Evolutionary conservation across 1,284 basidiomycete species (phyloP).

Genomic region (Earliella scabrosa): DNA sequence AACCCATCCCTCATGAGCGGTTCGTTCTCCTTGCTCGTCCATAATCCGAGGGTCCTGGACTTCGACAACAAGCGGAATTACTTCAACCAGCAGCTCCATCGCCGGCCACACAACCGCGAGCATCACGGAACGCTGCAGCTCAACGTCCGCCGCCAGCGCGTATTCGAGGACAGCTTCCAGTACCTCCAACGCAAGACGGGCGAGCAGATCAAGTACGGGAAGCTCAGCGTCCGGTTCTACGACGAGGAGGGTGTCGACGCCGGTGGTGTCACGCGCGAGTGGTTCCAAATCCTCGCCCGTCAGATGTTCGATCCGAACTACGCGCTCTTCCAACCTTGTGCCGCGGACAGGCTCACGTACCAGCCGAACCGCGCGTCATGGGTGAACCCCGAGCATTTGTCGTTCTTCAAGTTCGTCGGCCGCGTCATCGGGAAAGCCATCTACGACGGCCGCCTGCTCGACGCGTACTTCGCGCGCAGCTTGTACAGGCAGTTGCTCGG

Average conservation of each 20-base stretch:
- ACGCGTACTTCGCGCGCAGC: slow-evolving; percentile 97
- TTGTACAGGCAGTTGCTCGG: slow-evolving; percentile 93
- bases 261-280: slow-evolving; percentile 97
- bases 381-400: slow-evolving; percentile 93
- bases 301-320: slow-evolving; percentile 99
- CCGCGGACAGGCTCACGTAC: slow-evolving; percentile 92
- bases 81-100: slow-evolving; percentile 96
- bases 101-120: slow-evolving; percentile 79
- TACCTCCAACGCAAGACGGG: slow-evolving; percentile 89
- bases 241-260: slow-evolving; percentile 99
- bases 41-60: slow-evolving; percentile 96
- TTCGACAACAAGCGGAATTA: slow-evolving; percentile 99
- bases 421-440: slow-evolving; percentile 97
- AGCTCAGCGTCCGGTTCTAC: slow-evolving; percentile 96
- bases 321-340: slow-evolving; percentile 96
- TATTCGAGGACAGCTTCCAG: slow-evolving; percentile 98
- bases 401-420: slow-evolving; percentile 99
- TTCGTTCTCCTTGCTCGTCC: slow-evolving; percentile 94
- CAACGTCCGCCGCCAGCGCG: slow-evolving; percentile 90
- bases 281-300: slow-evolving; percentile 97
- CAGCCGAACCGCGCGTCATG: slow-evolving; percentile 96
- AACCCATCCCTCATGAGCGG: slow-evolving; percentile 98
- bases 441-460: slow-evolving; percentile 93
- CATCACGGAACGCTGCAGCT: slow-evolving; percentile 87
- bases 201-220: slow-evolving; percentile 98